Evolutionary conservation across 306 rosid species (phyloP).

Genomic region (Spatholobus suberectus): DNA sequence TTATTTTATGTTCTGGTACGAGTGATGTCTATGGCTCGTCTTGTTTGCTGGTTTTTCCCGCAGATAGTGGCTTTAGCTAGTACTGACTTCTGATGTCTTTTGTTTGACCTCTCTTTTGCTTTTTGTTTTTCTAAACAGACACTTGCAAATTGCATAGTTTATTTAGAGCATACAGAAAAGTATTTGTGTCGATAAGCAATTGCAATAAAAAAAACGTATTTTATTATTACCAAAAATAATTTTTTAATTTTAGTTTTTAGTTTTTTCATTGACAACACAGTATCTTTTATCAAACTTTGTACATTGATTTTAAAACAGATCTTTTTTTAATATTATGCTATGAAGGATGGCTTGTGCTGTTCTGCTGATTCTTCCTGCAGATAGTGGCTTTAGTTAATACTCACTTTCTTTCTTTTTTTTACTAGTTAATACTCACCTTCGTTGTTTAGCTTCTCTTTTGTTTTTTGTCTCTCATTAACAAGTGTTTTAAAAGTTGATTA

Average conservation of each 20-base stretch:
- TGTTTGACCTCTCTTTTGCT: neutral
- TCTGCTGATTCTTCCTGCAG: neutral
- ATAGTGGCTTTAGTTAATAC: constrained; percentile 1
- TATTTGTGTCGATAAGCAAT: neutral
- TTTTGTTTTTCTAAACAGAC: neutral
- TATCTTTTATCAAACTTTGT: neutral
- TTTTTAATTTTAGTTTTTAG: neutral
- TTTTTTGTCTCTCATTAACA: neutral
- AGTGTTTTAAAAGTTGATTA: neutral
- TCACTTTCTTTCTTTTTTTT: too few relatives aligned
- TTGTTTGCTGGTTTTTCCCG: neutral
- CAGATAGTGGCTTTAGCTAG: neutral
- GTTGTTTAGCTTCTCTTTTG: neutral
- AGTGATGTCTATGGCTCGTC: neutral
- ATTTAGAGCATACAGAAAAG: neutral
- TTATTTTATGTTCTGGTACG: neutral
- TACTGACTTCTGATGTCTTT: neutral
- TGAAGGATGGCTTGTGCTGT: neutral
- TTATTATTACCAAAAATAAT: neutral
- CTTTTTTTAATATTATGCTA: neutral
- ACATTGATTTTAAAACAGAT: neutral
- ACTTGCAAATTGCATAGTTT: neutral
- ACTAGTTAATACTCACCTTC: neutral
- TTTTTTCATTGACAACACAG: neutral
- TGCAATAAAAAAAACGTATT: neutral